phyloP scores from a whole-genome alignment of 306 rosid genomes.

The Citrullus mucosospermus region DNA sequence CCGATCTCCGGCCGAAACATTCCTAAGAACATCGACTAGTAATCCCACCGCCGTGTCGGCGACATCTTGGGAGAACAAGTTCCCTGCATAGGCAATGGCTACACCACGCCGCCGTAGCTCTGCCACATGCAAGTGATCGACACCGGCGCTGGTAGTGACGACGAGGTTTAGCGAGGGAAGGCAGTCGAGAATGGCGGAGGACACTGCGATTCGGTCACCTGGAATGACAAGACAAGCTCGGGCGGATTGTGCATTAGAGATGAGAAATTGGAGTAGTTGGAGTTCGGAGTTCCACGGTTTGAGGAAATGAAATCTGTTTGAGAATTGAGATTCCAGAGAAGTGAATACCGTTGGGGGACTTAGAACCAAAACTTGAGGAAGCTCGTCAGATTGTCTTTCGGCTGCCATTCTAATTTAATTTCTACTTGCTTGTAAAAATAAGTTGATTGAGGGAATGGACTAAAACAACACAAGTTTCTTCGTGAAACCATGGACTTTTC shows the following conservation, averaged over 20 bases:
- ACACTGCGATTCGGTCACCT: neutral
- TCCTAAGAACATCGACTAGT: conserved; percentile 30
- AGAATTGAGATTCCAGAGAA: conserved; percentile 7
- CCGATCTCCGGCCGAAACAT: conserved; percentile 20
- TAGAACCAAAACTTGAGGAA: neutral
- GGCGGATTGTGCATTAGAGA: conserved; percentile 2
- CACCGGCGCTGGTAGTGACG: conserved; percentile 15
- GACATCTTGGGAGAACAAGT: conserved; percentile 27
- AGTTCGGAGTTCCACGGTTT: conserved; percentile 19
- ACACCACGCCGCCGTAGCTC: conserved; percentile 12
- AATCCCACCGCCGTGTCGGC: conserved; percentile 43
- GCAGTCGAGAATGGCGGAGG: conserved; percentile 5
- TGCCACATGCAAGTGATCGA: conserved; percentile 17
- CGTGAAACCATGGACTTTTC: too few species aligned
- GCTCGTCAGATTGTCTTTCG: neutral
- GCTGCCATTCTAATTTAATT: neutral
- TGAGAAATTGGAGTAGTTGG: conserved; percentile 10
- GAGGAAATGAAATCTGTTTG: conserved; percentile 14
- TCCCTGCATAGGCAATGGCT: conserved; percentile 21
- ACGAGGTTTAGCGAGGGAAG: conserved; percentile 18
- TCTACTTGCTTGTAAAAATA: too few species aligned
- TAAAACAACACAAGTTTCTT: too few species aligned
- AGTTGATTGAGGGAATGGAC: too few species aligned
- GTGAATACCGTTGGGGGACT: neutral
- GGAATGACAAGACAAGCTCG: conserved; percentile 7